A percentile compares a stretch with the other conserved stretches of the same genome.
Evolutionary conservation across 805 yeast genomes (phyloP).

Genomic region (Lachancea nothofagi): DNA sequence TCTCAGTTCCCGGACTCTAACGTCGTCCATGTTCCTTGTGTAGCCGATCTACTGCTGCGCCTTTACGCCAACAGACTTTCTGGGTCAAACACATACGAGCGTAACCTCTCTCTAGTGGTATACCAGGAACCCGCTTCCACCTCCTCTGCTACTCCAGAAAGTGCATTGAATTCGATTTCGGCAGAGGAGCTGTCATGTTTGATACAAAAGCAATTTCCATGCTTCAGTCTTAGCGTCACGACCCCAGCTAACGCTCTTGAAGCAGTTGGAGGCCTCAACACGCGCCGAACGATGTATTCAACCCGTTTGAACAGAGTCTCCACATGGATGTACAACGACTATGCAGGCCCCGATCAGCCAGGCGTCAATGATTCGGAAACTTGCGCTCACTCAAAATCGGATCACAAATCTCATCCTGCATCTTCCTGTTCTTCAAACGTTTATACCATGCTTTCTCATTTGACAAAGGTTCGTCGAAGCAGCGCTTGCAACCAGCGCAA

Average conservation of each 20-base stretch:
- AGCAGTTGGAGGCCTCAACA: background rate
- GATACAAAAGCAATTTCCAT: conserved; percentile 18
- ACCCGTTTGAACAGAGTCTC: conserved; percentile 24
- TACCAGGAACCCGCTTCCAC: conserved; percentile 7
- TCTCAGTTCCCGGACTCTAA: conserved; percentile 4
- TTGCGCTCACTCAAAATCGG: background rate
- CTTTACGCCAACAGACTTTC: conserved; percentile 22
- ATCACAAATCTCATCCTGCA: background rate
- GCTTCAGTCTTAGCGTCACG: conserved; percentile 22
- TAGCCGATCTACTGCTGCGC: conserved; percentile 13
- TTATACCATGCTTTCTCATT: conserved; percentile 29
- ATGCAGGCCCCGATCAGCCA: background rate
- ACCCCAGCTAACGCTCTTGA: conserved; percentile 1
- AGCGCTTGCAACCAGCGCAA: background rate
- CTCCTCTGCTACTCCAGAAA: background rate
- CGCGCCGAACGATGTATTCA: background rate
- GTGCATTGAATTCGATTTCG: background rate
- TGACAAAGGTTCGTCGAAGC: conserved; percentile 8
- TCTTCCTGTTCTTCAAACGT: conserved; percentile 16
- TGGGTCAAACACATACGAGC: conserved; percentile 19
- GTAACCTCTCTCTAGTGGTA: conserved; percentile 23
- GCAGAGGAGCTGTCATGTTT: conserved; percentile 1
- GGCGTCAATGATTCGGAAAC: background rate
- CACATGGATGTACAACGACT: conserved; percentile 28
- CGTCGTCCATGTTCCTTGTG: conserved; percentile 6